These are phyloP conservation scores for Phytopythium oedochilum DNA, from an alignment of 352 stramenopile genomes.

Conservation along the genomic window DNA sequence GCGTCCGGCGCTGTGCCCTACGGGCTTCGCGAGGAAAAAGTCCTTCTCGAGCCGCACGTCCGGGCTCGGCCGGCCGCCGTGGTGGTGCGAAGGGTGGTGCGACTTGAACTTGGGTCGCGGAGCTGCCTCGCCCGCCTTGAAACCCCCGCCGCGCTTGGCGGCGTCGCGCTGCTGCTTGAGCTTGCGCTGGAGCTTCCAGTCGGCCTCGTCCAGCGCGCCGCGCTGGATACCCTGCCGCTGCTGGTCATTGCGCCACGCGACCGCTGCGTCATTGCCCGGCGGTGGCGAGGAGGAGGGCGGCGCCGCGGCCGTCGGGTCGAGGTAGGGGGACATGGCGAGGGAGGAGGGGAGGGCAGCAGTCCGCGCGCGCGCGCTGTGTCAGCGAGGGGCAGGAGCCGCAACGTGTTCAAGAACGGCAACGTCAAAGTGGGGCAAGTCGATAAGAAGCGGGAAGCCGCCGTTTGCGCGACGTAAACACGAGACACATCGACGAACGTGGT, in stretches of 20 bases:
- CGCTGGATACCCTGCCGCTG: neutral
- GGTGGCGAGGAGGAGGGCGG: neutral
- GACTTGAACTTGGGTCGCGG: conserved; percentile 28
- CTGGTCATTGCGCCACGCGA: neutral
- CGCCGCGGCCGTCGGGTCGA: conserved; percentile 2
- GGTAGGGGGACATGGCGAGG: conserved; percentile 3
- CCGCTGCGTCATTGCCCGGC: neutral
- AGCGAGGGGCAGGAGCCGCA: neutral
- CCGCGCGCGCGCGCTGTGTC: neutral
- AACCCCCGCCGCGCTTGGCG: conserved; percentile 26
- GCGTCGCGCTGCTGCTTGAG: conserved; percentile 63
- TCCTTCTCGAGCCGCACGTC: conserved; percentile 34
- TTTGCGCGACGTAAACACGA: conserved; percentile 7
- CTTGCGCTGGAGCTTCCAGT: conserved; percentile 62
- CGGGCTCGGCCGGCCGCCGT: conserved; percentile 16
- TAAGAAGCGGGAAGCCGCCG: neutral
- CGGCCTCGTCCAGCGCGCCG: conserved; percentile 14
- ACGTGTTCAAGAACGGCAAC: conserved; percentile 5
- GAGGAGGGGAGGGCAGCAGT: neutral
- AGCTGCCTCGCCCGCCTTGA: conserved; percentile 9
- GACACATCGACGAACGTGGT: neutral
- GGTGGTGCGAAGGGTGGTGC: conserved; percentile 10
- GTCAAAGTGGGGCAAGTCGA: conserved; percentile 1
- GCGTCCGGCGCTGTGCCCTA: conserved; percentile 17
- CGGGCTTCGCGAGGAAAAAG: conserved; percentile 22